A percentile compares a stretch with the other conserved stretches of the same genome.
phyloP scores from a whole-genome alignment of 192 early-diverging fungal genomes.

The Endogone sp. region DNA sequence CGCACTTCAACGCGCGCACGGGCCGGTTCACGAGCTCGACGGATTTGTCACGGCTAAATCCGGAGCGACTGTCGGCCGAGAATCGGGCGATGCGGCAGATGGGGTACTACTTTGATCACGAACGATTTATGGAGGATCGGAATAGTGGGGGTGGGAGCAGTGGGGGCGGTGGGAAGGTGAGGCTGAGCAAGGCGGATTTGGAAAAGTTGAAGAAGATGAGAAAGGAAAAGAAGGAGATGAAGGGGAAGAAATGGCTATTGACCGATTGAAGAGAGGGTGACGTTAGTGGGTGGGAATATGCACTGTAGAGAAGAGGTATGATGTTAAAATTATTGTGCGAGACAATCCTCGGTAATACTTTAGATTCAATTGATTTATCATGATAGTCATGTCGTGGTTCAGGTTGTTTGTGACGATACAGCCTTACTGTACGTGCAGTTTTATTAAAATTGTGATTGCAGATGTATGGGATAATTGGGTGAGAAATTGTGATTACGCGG shows the following conservation, averaged over 20 bases:
- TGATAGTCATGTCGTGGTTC: too few species aligned
- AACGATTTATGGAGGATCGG: not conserved
- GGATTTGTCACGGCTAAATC: conserved; percentile 24
- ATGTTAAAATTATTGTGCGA: too few species aligned
- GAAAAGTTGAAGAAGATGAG: not conserved
- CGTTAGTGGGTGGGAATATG: too few species aligned
- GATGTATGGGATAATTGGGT: too few species aligned
- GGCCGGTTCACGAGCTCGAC: conserved; percentile 24
- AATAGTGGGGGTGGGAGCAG: not conserved
- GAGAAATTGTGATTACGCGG: too few species aligned
- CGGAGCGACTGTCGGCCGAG: conserved; percentile 28
- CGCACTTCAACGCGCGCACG: conserved; percentile 37
- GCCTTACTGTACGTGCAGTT: too few species aligned
- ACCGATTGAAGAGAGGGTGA: not conserved
- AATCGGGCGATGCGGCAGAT: conserved; percentile 18
- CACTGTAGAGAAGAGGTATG: too few species aligned
- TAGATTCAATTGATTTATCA: too few species aligned
- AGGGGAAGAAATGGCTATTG: not conserved
- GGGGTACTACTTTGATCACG: not conserved
- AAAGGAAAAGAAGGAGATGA: not conserved
- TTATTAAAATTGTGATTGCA: too few species aligned
- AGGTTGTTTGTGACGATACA: too few species aligned
- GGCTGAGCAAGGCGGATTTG: not conserved
- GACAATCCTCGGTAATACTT: too few species aligned
- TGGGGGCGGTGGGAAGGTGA: not conserved